Percentiles rank a stretch among this genome's conserved stretches.
Evolutionary conservation across 805 yeast species (phyloP).

Genomic region (Nakazawaea laoshanensis): DNA sequence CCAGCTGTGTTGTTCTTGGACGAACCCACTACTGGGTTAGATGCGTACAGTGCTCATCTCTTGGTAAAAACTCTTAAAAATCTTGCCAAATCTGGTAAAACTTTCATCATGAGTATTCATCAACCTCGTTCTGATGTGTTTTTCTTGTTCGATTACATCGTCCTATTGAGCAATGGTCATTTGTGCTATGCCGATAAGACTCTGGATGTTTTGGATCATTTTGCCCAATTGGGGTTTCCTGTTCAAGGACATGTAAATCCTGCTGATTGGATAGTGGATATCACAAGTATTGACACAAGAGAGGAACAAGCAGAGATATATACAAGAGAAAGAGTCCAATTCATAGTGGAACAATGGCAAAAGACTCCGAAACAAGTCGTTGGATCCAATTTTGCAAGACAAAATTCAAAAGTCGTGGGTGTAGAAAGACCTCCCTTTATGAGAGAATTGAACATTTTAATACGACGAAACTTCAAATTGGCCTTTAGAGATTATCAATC

Average conservation of each 20-base stretch:
- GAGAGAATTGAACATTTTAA: constrained; percentile 34
- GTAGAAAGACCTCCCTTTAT: constrained; percentile 28
- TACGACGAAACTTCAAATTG: constrained; percentile 35
- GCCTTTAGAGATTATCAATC: constrained; percentile 46
- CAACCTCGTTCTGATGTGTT: constrained; percentile 80
- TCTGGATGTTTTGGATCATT: constrained; percentile 35
- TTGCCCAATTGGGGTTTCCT: constrained; percentile 32
- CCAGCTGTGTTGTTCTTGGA: constrained; percentile 75
- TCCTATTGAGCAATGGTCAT: constrained; percentile 59
- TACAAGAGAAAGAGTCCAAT: constrained; percentile 24
- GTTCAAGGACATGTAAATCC: constrained; percentile 46
- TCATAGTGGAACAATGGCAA: constrained; percentile 31
- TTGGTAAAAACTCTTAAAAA: constrained; percentile 54
- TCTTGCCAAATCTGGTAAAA: constrained; percentile 52
- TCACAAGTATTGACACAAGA: constrained; percentile 48
- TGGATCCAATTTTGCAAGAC: neutral
- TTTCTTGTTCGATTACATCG: constrained; percentile 55
- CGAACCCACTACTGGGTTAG: constrained; percentile 80
- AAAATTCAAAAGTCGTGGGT: constrained; percentile 14
- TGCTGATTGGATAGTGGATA: constrained; percentile 51
- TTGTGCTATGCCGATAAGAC: constrained; percentile 36
- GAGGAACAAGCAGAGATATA: constrained; percentile 24
- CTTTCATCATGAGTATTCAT: constrained; percentile 70
- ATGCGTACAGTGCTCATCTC: constrained; percentile 65
- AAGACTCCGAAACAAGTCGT: neutral